Conservation (phyloP, 179 eudicot species). For the Corrigiola litoralis region DNA sequence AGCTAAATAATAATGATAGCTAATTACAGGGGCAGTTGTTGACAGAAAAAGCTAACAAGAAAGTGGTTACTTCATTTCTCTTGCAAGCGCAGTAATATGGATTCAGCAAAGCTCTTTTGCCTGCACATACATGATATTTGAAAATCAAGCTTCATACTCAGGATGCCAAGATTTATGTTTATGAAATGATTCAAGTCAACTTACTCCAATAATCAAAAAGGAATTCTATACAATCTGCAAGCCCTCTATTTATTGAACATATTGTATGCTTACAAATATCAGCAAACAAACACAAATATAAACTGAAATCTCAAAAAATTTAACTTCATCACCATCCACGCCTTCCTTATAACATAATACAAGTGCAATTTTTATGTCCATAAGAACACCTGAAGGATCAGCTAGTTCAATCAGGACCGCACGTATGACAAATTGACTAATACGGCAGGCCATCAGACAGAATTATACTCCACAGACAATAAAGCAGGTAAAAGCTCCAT, state of each 20-base stretch:
- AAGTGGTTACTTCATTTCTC: slow-evolving; percentile 30
- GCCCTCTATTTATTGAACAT: background rate
- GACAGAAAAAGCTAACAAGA: slow-evolving; percentile 17
- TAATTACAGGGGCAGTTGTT: slow-evolving; percentile 1
- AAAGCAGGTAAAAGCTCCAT: too few species aligned
- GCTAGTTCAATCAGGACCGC: background rate
- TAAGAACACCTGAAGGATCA: too few species aligned
- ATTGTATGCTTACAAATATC: background rate
- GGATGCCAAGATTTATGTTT: too few species aligned
- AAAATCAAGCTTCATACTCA: background rate
- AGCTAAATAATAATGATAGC: background rate
- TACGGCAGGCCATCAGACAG: too few species aligned
- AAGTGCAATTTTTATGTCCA: too few species aligned
- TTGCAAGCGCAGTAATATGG: slow-evolving; percentile 51
- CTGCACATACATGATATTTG: slow-evolving; percentile 26
- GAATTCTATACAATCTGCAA: background rate
- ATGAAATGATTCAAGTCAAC: background rate
- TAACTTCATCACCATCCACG: too few species aligned
- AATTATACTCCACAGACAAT: too few species aligned
- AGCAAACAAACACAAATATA: background rate
- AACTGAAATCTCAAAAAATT: background rate
- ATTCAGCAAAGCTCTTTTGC: slow-evolving; percentile 76
- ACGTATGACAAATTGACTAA: too few species aligned
- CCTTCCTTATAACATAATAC: too few species aligned
- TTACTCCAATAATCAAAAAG: background rate